A percentile compares a stretch with the other conserved stretches of the same genome.
Conservation (phyloP, 805 yeast species). For the Kockiozyma suomiensis region DNA sequence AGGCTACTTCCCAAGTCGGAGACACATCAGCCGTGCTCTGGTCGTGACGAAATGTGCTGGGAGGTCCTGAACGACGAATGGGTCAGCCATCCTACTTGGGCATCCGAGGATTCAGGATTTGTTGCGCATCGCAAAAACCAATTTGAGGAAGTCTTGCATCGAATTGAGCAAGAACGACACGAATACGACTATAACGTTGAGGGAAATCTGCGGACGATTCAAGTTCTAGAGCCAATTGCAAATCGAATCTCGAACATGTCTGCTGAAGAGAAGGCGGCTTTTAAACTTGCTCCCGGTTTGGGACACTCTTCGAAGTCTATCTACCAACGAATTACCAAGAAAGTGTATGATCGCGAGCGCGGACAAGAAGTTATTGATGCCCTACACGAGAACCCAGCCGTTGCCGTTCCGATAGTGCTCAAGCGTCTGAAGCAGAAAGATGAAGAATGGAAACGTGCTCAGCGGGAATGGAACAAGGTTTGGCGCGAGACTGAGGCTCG, state of each 20-base stretch:
- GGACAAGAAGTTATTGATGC: slow-evolving; percentile 97
- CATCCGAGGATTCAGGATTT: slow-evolving; percentile 97
- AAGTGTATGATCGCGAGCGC: slow-evolving; percentile 89
- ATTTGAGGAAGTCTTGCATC: slow-evolving; percentile 91
- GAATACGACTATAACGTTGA: slow-evolving; percentile 97
- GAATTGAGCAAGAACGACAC: slow-evolving; percentile 96
- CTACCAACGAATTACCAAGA: slow-evolving; percentile 89
- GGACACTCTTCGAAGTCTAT: slow-evolving; percentile 91
- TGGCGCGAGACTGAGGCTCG: slow-evolving; percentile 99
- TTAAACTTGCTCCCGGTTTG: slow-evolving; percentile 87
- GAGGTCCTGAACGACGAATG: slow-evolving; percentile 97
- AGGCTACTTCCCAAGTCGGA: slow-evolving; percentile 90
- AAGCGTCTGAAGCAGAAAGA: slow-evolving; percentile 95
- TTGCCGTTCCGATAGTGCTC: slow-evolving; percentile 91
- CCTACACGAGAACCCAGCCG: slow-evolving; percentile 89
- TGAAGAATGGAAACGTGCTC: slow-evolving; percentile 98
- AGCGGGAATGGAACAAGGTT: slow-evolving; percentile 97
- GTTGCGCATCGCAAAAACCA: slow-evolving; percentile 99
- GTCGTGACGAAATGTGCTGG: slow-evolving; percentile 99
- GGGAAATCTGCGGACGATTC: slow-evolving; percentile 90
- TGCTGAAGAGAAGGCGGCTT: slow-evolving; percentile 79
- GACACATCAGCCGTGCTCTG: slow-evolving; percentile 95
- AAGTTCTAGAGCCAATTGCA: slow-evolving; percentile 92
- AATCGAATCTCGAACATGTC: slow-evolving; percentile 92
- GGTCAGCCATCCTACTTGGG: slow-evolving; percentile 99